These are phyloP conservation scores for Auxenochlorella pyrenoidosa DNA, from an alignment of 139 green algal species.

Conservation along the genomic window DNA sequence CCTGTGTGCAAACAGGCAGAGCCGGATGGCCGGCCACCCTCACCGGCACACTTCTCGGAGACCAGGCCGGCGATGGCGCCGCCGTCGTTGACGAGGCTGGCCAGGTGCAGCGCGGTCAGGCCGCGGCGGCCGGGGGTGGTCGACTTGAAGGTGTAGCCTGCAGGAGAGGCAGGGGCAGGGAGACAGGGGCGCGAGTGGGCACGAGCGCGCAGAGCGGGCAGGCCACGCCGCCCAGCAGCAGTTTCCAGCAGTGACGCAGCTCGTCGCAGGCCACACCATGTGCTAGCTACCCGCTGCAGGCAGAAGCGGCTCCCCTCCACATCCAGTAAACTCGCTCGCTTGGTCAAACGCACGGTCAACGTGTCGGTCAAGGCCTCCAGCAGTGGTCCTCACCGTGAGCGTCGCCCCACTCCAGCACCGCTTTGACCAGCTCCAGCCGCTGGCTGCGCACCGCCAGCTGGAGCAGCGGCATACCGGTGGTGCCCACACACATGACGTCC, in stretches of 20 bases:
- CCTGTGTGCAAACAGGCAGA: background rate
- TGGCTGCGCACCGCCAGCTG: constrained; percentile 53
- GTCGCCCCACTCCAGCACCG: constrained; percentile 46
- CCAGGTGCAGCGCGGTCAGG: constrained; percentile 59
- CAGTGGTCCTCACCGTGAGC: background rate
- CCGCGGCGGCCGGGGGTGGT: constrained; percentile 38
- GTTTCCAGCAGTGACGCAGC: no score
- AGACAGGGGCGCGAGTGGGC: background rate
- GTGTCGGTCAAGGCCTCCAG: background rate
- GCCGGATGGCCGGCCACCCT: background rate
- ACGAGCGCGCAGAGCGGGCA: no score
- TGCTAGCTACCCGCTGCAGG: no score
- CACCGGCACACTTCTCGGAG: constrained; percentile 29
- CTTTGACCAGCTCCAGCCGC: constrained; percentile 32
- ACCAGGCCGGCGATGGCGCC: constrained; percentile 51
- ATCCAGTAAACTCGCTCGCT: no score
- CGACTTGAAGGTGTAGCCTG: constrained; percentile 32
- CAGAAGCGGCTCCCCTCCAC: no score
- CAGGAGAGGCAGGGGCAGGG: background rate
- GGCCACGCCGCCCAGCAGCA: no score
- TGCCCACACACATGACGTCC: constrained; percentile 28
- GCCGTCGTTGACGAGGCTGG: constrained; percentile 49
- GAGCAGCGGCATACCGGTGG: constrained; percentile 50
- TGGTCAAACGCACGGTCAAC: no score
- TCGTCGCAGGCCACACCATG: no score